Conservation (phyloP, 148 eudicot genomes). For the Beta vulgaris region DNA sequence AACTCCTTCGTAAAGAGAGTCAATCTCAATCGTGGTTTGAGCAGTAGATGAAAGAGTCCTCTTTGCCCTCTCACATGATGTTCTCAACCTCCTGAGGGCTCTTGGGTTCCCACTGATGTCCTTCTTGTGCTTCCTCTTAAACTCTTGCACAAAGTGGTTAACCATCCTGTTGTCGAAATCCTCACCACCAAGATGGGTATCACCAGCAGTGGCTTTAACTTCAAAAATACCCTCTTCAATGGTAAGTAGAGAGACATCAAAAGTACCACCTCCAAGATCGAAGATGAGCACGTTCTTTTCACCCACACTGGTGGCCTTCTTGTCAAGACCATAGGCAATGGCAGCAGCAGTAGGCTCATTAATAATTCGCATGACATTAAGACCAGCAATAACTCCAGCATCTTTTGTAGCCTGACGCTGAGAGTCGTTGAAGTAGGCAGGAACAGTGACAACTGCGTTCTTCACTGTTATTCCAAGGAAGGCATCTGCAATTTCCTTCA, state of each 20-base stretch:
- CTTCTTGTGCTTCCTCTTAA: slow-evolving; percentile 32
- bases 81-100: slow-evolving; percentile 32
- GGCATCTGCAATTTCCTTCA: slow-evolving; percentile 35
- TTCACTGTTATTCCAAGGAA: slow-evolving; percentile 27
- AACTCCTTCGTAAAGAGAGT: slow-evolving; percentile 33
- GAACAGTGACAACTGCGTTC: slow-evolving; percentile 33
- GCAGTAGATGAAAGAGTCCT: slow-evolving; percentile 35
- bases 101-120: slow-evolving; percentile 32
- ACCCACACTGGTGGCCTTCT: slow-evolving; percentile 33
- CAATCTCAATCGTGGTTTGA: slow-evolving; percentile 29
- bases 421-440: slow-evolving; percentile 33
- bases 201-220: slow-evolving; percentile 39
- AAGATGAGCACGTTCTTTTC: slow-evolving; percentile 35
- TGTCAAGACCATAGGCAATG: slow-evolving; percentile 38
- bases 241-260: slow-evolving; percentile 37
- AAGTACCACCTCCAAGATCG: slow-evolving; percentile 38
- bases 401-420: slow-evolving; percentile 37
- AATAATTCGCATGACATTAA: slow-evolving; percentile 33
- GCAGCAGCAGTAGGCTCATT: slow-evolving; percentile 38
- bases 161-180: slow-evolving; percentile 40
- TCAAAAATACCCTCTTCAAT: slow-evolving; percentile 43
- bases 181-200: slow-evolving; percentile 40
- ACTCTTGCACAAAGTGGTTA: slow-evolving; percentile 32
- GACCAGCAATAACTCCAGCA: slow-evolving; percentile 34
- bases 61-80: slow-evolving; percentile 35